Evolutionary conservation across 208 protist species (phyloP), one percentile per base, ranked within the genome.

Genomic region (Leptomonas seymouri): DNA sequence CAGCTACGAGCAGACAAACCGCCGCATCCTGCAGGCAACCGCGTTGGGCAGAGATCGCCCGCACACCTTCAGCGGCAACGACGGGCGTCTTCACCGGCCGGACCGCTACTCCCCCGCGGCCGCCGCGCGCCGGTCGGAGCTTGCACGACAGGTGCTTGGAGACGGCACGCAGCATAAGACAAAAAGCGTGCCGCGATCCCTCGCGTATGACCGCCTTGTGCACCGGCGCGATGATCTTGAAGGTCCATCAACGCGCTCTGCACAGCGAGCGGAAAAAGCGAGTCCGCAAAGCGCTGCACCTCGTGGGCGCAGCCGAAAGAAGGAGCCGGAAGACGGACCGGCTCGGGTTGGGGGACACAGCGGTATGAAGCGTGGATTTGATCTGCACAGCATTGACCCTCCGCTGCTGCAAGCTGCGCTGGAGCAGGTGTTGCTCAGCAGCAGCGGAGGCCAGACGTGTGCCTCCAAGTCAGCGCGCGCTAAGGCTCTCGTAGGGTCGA

Each of bases 81-180:
- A 69, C 20, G 28, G 59, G 36, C 42, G 27, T 7, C 48, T 76
- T 41, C 76, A 67, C 54, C 36, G 14, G 39, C 76, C 76, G 25
- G 62, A 80, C 45, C 63, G 56, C 42, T 67, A 64, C 65, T 73
- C 67, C 36, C 16, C 42, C 21, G 9, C 42, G 23, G 64, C 61
- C 16, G 56, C 73, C 11, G 65, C 54, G 16, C 58, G 54, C 11
- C 30, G 57, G 1, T 34, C 31, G 4, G 59, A 58, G 59, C 50
- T 39, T 3, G 67, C 67, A n/a, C 58, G 50, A 9, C 55, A 59
- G 48, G 46, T 61, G 39, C 46, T 64, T 2, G 59, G 55, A 57
- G 18, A 53, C 49, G 62, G 8, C 20, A 16, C 25, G 2, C 14
- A 62, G 11, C 31, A 46, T 1, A 7, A 5, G 48, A 7, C 30